Evolutionary conservation across 495 filamentous ascomycete genomes (phyloP).

Genomic region (Penicillium paradoxum): DNA sequence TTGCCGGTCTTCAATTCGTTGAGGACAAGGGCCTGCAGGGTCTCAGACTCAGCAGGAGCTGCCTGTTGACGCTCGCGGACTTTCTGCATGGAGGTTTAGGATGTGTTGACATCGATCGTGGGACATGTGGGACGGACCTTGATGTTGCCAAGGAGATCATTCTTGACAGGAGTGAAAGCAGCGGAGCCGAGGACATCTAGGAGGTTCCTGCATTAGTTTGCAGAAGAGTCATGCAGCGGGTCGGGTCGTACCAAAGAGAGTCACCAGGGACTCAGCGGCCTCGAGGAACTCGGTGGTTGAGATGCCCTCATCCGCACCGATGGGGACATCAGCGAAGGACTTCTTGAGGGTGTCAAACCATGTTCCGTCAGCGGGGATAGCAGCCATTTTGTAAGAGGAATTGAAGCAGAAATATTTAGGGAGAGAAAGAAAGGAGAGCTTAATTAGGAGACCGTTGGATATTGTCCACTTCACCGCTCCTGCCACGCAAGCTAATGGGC

Average conservation of each 20-base stretch:
- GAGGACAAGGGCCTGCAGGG: slow-evolving; percentile 72
- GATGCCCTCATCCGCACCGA: slow-evolving; percentile 67
- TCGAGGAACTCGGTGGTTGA: slow-evolving; percentile 85
- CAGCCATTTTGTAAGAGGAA: slow-evolving; percentile 21
- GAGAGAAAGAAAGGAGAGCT: slow-evolving; percentile 6
- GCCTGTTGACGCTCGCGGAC: slow-evolving; percentile 75
- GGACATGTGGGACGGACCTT: slow-evolving; percentile 53
- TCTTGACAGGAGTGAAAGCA: slow-evolving; percentile 84
- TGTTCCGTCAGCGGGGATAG: slow-evolving; percentile 60
- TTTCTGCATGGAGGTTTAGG: slow-evolving; percentile 60
- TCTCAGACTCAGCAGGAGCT: slow-evolving; percentile 69
- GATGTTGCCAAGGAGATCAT: slow-evolving; percentile 85
- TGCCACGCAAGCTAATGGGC: slow-evolving; percentile 19
- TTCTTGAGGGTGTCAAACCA: slow-evolving; percentile 78
- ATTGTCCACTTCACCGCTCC: slow-evolving; percentile 21
- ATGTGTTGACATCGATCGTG: not conserved
- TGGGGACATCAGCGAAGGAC: slow-evolving; percentile 76
- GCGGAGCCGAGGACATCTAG: slow-evolving; percentile 74
- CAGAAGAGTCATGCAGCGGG: not conserved
- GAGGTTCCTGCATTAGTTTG: slow-evolving; percentile 8
- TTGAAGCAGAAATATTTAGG: slow-evolving; percentile 7
- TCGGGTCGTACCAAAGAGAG: slow-evolving; percentile 69
- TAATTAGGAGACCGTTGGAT: slow-evolving; percentile 5
- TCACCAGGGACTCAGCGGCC: slow-evolving; percentile 77
- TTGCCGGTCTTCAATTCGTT: slow-evolving; percentile 86